A percentile compares a stretch with the other conserved stretches of the same genome.
Evolutionary conservation across 768 basidiomycete species (phyloP).

Genomic region (Leccinum ochraceum): DNA sequence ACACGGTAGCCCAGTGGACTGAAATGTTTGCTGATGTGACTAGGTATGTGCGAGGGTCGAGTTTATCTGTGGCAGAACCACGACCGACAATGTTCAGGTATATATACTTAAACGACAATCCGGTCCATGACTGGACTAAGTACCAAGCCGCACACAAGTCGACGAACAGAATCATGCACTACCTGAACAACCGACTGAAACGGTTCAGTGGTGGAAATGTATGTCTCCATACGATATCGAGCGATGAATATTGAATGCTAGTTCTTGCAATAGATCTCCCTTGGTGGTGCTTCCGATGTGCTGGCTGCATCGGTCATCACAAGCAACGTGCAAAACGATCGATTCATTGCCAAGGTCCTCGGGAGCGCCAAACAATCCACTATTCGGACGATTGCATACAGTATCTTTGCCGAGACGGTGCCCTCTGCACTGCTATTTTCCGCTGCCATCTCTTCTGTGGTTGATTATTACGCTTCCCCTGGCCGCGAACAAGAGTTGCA

Average conservation of each 20-base stretch:
- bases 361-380: constrained; percentile 2
- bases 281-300: constrained; percentile 20
- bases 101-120: constrained; percentile 36
- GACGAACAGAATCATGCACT: constrained; percentile 25
- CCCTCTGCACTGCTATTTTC: constrained; percentile 60
- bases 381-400: constrained; percentile 41
- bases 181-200: constrained; percentile 27
- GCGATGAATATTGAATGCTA: background rate
- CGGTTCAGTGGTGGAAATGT: constrained; percentile 22
- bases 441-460: constrained; percentile 52
- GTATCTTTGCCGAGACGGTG: constrained; percentile 53
- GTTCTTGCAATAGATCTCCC: constrained; percentile 14
- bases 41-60: constrained; percentile 22
- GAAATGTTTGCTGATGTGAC: constrained; percentile 51
- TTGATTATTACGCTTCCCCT: constrained; percentile 60
- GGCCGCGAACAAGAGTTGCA: constrained; percentile 31
- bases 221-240: constrained; percentile 6
- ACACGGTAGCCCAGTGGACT: constrained; percentile 43
- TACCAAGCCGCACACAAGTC: constrained; percentile 29
- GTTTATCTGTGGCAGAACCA: background rate
- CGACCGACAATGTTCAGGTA: constrained; percentile 31
- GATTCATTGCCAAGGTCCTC: constrained; percentile 21
- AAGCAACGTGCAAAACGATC: constrained; percentile 26
- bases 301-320: constrained; percentile 21
- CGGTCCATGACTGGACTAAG: constrained; percentile 34